Evolutionary conservation across 2,329 filamentous ascomycete genomes (phyloP).

Genomic region (Penicillium carneum): DNA sequence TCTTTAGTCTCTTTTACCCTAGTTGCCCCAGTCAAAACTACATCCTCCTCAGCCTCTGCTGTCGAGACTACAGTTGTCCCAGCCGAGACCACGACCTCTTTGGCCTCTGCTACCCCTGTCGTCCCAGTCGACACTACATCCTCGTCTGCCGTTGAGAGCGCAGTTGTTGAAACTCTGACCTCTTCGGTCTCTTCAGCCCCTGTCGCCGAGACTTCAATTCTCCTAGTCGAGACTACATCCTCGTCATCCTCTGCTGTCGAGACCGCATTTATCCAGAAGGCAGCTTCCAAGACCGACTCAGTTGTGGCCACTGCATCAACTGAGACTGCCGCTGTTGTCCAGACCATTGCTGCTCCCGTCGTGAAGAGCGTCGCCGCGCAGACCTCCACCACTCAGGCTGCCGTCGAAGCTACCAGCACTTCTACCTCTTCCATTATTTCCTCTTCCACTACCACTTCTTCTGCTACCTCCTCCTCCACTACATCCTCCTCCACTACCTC

Average conservation of each 20-base stretch:
- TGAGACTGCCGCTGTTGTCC: background rate
- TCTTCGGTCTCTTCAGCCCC: background rate
- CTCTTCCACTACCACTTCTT: constrained; percentile 4
- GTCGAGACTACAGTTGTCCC: background rate
- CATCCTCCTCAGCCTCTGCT: constrained; percentile 10
- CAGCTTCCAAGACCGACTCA: constrained; percentile 1
- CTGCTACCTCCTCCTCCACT: constrained; percentile 19
- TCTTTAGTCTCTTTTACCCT: constrained; percentile 12
- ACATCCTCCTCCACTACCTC: constrained; percentile 21
- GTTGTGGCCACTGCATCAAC: constrained; percentile 3
- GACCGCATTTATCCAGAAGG: constrained; percentile 6
- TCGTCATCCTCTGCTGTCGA: constrained; percentile 15
- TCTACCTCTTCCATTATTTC: constrained; percentile 13
- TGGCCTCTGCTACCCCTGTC: no score
- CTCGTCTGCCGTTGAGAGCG: no score
- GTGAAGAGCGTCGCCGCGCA: background rate
- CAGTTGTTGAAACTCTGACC: constrained; percentile 6
- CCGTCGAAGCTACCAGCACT: background rate
- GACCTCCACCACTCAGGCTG: constrained; percentile 9
- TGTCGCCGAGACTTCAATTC: no score
- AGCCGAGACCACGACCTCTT: no score
- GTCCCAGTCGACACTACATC: no score
- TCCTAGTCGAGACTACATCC: no score
- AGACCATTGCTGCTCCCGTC: constrained; percentile 8
- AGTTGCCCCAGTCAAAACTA: constrained; percentile 6